phyloP scores from a whole-genome alignment of 495 filamentous ascomycete species.

The Penicillium goetzii region DNA sequence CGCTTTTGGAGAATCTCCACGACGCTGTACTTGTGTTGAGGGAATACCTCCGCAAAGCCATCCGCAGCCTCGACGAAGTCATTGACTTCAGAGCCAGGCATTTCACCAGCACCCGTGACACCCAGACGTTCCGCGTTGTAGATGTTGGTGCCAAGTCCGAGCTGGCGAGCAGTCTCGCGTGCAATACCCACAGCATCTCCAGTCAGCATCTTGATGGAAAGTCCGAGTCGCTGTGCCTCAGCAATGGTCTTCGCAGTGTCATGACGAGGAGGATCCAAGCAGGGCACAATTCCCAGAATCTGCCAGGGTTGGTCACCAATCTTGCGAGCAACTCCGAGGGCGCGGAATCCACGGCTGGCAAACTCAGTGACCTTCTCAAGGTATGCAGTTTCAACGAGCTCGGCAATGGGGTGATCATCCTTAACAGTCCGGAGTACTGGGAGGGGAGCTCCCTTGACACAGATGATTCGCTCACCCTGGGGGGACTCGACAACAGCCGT shows the following conservation, averaged over 20 bases:
- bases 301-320: constrained; percentile 77
- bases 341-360: constrained; percentile 88
- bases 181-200: constrained; percentile 94
- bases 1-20: constrained; percentile 95
- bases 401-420: constrained; percentile 75
- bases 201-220: constrained; percentile 96
- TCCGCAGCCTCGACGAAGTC: constrained; percentile 95
- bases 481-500: constrained; percentile 80
- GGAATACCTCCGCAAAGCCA: constrained; percentile 94
- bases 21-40: constrained; percentile 96
- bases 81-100: constrained; percentile 90
- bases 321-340: constrained; percentile 89
- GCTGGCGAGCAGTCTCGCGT: constrained; percentile 84
- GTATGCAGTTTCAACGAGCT: constrained; percentile 75
- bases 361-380: constrained; percentile 91
- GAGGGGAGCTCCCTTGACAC: constrained; percentile 89
- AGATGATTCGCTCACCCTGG: constrained; percentile 78
- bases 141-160: constrained; percentile 90
- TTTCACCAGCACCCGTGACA: constrained; percentile 81
- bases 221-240: constrained; percentile 84
- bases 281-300: constrained; percentile 93
- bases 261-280: constrained; percentile 87
- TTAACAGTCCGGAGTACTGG: constrained; percentile 82
- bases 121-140: constrained; percentile 90
- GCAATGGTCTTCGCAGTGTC: constrained; percentile 89